Base-by-base conservation (phyloP, 306 rosid genomes). In the Cucurbita argyrosperma region DNA sequence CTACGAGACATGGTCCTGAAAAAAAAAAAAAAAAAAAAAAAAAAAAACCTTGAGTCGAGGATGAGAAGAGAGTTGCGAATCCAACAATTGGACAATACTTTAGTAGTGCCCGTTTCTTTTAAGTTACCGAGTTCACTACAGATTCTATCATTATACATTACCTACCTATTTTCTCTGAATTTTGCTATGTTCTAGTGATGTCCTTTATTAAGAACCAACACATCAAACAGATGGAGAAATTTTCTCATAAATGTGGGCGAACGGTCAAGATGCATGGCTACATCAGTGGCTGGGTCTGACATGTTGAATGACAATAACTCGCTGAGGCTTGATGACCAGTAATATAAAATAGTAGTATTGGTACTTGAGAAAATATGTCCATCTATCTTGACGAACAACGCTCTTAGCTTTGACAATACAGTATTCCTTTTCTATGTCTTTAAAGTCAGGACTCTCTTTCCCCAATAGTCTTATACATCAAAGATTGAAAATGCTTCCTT, bases 261-360 rank as follows among this genome's bases (percentile, higher is more conserved):
- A 10, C 88, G 88, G 53, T 94, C 98, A 71, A 94, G 83, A 78
- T 94, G 98, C 98, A 94, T 94, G 49, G 97, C 90, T 68, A 90
- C 47, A 46, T 89, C 35, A 58, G 87, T 74, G 43, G 61, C 79
- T 70, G 71, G 80, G 79, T 93, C 86, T 11, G 68, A 66, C 71
- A 43, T 75, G 80, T 90, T 81, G 45, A 89, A 76, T 61, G 92
- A 94, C 80, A 59, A 85, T 18, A 93, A 80, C 81, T 93, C 92
- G 52, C 88, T 76, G 75, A 93, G 87, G 83, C 92, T 90, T 62
- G 94, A 92, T 57, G 97, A 93, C 98, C 97, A 93, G 76, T 93
- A 90, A 78, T 87, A 89, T 51, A 90, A 82, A 72, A 93, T 89
- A 47, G 98, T 93, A 49, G 98, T 83, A 74, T 93, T 89, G 63